Evolutionary conservation across 2,329 filamentous ascomycete species (phyloP).

Genomic region (Zymoseptoria tritici): DNA sequence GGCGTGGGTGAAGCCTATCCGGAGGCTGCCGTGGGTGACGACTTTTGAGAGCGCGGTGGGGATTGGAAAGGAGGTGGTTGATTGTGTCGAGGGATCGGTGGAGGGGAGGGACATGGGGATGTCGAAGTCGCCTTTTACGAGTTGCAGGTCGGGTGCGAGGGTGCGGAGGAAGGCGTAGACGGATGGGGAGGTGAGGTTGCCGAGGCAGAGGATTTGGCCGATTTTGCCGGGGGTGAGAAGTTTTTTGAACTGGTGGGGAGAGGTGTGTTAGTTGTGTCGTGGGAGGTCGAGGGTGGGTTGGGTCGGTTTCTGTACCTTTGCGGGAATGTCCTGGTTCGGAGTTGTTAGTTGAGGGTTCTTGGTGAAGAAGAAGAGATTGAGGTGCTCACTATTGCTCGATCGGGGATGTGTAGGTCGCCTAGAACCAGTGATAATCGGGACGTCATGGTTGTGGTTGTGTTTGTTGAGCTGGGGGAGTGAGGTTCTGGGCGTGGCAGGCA

Average conservation of each 20-base stretch:
- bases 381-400: conserved; percentile 61
- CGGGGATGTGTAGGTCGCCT: conserved; percentile 88
- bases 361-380: background rate
- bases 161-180: conserved; percentile 51
- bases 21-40: conserved; percentile 59
- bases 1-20: conserved; percentile 64
- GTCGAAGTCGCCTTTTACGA: conserved; percentile 64
- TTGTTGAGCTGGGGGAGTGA: background rate
- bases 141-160: conserved; percentile 56
- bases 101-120: conserved; percentile 52
- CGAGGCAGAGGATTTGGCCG: conserved; percentile 51
- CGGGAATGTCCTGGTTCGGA: conserved; percentile 62
- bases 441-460: conserved; percentile 49
- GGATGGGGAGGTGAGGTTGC: conserved; percentile 51
- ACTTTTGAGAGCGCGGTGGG: conserved; percentile 56
- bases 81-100: conserved; percentile 24
- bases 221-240: conserved; percentile 53
- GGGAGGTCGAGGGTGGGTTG: conserved; percentile 2
- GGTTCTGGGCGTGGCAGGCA: background rate
- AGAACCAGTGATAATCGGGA: conserved; percentile 87
- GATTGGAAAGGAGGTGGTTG: conserved; percentile 24
- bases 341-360: conserved; percentile 17
- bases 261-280: background rate
- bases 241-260: conserved; percentile 41
- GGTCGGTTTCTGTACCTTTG: conserved; percentile 56